phyloP scores from a whole-genome alignment of 306 rosid species.

The Medicago ruthenica region DNA sequence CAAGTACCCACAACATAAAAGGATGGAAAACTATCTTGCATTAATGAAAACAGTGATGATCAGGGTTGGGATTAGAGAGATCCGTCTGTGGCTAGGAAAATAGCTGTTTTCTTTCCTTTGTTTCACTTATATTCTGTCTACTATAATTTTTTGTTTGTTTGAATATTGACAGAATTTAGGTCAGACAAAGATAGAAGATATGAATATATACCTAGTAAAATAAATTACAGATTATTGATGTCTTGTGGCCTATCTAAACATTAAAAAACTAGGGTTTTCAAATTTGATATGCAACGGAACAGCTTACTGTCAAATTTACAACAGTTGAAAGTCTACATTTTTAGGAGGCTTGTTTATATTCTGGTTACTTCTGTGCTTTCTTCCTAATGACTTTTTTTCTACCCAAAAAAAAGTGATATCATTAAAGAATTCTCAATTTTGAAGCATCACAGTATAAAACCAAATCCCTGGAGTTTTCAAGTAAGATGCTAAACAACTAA shows the following conservation, averaged over 20 bases:
- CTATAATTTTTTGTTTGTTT: background rate
- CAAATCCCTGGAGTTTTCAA: background rate
- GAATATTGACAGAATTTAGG: background rate
- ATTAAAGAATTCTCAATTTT: background rate
- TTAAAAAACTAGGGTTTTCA: background rate
- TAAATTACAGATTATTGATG: background rate
- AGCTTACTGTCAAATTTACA: background rate
- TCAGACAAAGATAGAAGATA: background rate
- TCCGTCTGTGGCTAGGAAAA: constrained; percentile 4
- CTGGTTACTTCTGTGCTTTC: background rate
- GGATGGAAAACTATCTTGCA: constrained; percentile 5
- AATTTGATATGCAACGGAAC: background rate
- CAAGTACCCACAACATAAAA: background rate
- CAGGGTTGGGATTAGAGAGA: background rate
- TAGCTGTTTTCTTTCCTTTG: constrained; percentile 14
- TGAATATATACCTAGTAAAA: background rate
- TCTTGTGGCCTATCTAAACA: background rate
- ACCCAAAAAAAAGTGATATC: background rate
- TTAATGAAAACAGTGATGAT: background rate
- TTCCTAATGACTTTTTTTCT: background rate
- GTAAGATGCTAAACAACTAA: background rate
- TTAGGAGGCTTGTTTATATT: background rate
- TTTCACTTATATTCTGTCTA: background rate
- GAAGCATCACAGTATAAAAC: background rate
- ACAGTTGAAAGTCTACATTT: background rate